phyloP scores from a whole-genome alignment of 306 rosid genomes.

The Cyclanthera cordifolia region DNA sequence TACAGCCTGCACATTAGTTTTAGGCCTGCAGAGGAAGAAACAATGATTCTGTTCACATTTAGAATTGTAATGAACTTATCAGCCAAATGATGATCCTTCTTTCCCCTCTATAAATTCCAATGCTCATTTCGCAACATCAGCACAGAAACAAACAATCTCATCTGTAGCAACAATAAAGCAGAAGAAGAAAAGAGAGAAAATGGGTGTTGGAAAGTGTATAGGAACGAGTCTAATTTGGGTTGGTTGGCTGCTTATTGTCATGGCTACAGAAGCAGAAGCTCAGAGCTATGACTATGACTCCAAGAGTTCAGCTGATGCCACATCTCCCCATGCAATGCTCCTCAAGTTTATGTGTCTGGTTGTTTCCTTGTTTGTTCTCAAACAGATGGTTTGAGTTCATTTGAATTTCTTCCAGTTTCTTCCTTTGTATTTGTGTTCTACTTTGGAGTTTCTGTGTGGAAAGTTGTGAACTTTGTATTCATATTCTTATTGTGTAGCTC shows the following conservation, averaged over 20 bases:
- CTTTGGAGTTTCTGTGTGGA: background rate
- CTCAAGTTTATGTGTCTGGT: background rate
- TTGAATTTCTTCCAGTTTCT: background rate
- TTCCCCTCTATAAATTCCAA: conserved; percentile 3
- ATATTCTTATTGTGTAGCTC: background rate
- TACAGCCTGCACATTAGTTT: background rate
- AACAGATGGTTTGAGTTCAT: conserved; percentile 4
- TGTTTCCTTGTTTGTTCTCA: conserved; percentile 4
- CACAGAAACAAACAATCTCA: background rate
- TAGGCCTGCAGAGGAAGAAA: conserved; percentile 3
- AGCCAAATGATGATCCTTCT: background rate
- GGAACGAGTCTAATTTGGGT: background rate
- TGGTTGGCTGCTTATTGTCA: background rate
- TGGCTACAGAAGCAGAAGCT: conserved; percentile 9
- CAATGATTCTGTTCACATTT: background rate
- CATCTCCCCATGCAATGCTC: background rate
- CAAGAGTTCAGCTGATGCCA: background rate
- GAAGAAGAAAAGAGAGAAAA: background rate
- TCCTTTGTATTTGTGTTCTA: background rate
- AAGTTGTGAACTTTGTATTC: background rate
- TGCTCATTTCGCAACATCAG: background rate
- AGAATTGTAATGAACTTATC: background rate
- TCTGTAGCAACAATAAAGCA: background rate
- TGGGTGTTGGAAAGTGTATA: background rate
- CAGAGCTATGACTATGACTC: conserved; percentile 8